phyloP scores from a whole-genome alignment of 305 asterid genomes.

The Plantago coronopus region DNA sequence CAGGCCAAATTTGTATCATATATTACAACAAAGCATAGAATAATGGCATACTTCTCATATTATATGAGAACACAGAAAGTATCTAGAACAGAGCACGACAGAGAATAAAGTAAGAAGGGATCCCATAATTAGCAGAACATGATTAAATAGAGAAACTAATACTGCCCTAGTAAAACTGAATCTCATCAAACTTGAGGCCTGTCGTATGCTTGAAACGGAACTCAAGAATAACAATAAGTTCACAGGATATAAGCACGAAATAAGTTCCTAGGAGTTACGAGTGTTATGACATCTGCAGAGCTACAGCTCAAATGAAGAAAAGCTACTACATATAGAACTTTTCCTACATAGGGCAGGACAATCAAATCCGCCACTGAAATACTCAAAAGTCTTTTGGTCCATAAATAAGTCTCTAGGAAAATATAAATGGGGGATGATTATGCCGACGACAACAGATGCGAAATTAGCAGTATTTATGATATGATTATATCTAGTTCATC shows the following conservation, averaged over 20 bases:
- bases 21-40: neutral
- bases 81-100: neutral
- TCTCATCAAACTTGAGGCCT: constrained; percentile 26
- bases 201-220: constrained; percentile 28
- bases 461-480: constrained; percentile 24
- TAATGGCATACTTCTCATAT: too few species aligned
- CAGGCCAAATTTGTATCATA: constrained; percentile 5
- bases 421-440: constrained; percentile 25
- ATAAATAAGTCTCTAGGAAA: constrained; percentile 30
- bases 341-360: constrained; percentile 62
- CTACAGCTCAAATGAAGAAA: constrained; percentile 42
- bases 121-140: constrained; percentile 21
- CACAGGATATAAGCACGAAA: constrained; percentile 34
- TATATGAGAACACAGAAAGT: too few species aligned
- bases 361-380: constrained; percentile 44
- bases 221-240: constrained; percentile 32
- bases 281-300: constrained; percentile 42
- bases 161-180: constrained; percentile 21
- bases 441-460: constrained; percentile 23
- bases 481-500: constrained; percentile 46
- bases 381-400: constrained; percentile 33
- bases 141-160: constrained; percentile 24
- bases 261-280: constrained; percentile 40
- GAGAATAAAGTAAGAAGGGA: constrained; percentile 5
- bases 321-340: constrained; percentile 43